phyloP scores from a whole-genome alignment of 441 rosid genomes.

The Daphne laureola region DNA sequence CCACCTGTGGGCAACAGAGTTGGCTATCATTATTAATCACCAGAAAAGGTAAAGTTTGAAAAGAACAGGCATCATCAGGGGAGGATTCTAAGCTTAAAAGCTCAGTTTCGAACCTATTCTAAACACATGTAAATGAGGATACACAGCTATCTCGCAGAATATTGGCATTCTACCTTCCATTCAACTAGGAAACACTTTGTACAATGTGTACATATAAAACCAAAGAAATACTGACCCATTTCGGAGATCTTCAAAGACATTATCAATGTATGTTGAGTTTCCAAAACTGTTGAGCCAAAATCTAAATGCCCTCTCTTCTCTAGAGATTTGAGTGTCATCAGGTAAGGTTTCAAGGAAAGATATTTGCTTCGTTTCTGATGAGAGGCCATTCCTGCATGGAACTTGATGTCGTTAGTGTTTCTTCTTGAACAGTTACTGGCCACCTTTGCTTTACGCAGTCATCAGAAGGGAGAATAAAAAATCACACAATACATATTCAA shows the following conservation, averaged over 20 bases:
- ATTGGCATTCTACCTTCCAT: not conserved
- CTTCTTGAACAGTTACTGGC: no score
- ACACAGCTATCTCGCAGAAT: no score
- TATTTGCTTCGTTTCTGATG: constrained; percentile 53
- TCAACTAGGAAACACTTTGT: not conserved
- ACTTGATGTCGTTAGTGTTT: not conserved
- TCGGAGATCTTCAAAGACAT: constrained; percentile 72
- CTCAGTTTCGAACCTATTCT: no score
- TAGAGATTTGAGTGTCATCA: constrained; percentile 61
- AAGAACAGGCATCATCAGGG: no score
- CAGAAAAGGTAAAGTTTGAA: not conserved
- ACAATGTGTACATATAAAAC: no score
- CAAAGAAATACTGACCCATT: constrained; percentile 44
- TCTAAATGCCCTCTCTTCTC: constrained; percentile 77
- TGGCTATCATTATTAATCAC: constrained; percentile 10
- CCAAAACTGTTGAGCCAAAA: constrained; percentile 80
- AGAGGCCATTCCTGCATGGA: constrained; percentile 59
- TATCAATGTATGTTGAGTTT: constrained; percentile 41
- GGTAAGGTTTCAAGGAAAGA: constrained; percentile 52
- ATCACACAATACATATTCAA: no score
- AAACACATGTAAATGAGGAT: no score
- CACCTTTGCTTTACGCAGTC: no score
- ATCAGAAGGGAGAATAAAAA: no score
- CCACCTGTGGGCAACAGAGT: constrained; percentile 40
- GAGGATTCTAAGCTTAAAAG: no score